Percentiles rank a stretch among this genome's conserved stretches.
These are phyloP conservation scores for Endocladia muricata DNA, from an alignment of 31 red algal genomes.

Conservation along the genomic window DNA sequence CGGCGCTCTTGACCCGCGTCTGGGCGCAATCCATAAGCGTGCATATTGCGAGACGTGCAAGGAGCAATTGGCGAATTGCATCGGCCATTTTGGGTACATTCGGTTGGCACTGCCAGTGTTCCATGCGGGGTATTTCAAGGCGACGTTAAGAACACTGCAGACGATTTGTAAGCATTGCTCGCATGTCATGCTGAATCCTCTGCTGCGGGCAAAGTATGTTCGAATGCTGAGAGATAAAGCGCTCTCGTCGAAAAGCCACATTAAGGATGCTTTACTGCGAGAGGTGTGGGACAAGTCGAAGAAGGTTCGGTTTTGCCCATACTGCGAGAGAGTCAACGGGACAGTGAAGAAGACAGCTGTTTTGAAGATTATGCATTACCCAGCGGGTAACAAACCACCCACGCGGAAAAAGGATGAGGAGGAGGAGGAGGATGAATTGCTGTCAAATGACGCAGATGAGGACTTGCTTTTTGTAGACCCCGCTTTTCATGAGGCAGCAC, in stretches of 20 bases:
- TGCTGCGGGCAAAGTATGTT: constrained; percentile 16
- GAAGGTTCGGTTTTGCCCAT: constrained; percentile 56
- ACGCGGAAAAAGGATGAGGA: constrained; percentile 79
- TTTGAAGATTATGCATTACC: constrained; percentile 88
- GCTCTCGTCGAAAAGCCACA: constrained; percentile 65
- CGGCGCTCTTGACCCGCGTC: constrained; percentile 76
- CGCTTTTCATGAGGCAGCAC: constrained; percentile 35
- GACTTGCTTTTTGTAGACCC: constrained; percentile 41
- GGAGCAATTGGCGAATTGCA: constrained; percentile 68
- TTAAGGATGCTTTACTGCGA: constrained; percentile 53
- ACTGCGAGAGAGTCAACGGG: constrained; percentile 79
- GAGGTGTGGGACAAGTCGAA: constrained; percentile 80
- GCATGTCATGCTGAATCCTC: constrained; percentile 58
- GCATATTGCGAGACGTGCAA: constrained; percentile 88
- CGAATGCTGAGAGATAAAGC: constrained; percentile 10
- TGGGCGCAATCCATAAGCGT: constrained; percentile 91
- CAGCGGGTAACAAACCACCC: constrained; percentile 66
- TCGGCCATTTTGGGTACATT: constrained; percentile 95
- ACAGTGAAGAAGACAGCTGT: constrained; percentile 78
- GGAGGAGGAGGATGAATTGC: constrained; percentile 57
- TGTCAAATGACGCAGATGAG: constrained; percentile 48
- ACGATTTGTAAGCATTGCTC: constrained; percentile 97
- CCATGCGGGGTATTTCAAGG: constrained; percentile 91
- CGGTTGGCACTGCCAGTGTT: constrained; percentile 89
- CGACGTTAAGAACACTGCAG: constrained; percentile 81